phyloP scores from a whole-genome alignment of 2,329 filamentous ascomycete species.

The Fonsecaea multimorphosa region DNA sequence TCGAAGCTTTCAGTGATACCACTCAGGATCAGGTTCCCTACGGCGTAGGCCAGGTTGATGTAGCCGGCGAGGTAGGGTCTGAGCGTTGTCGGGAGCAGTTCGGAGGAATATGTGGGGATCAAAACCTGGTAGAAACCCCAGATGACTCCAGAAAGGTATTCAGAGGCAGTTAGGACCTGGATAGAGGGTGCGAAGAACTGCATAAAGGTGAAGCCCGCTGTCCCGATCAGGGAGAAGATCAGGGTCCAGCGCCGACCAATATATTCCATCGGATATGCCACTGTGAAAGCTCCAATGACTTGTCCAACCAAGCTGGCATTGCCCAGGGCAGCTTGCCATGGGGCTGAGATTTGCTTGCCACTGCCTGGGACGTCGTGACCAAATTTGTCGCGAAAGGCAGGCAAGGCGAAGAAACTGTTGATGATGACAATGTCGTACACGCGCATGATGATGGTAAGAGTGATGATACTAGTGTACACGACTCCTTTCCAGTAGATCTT shows the following conservation, averaged over 20 bases:
- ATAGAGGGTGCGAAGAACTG: slow-evolving; percentile 48
- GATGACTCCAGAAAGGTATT: slow-evolving; percentile 48
- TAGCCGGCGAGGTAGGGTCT: slow-evolving; percentile 44
- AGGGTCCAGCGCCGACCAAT: slow-evolving; percentile 68
- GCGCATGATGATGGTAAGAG: slow-evolving; percentile 40
- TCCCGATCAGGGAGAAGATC: slow-evolving; percentile 53
- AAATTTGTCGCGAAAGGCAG: slow-evolving; percentile 42
- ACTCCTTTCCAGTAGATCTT: slow-evolving; percentile 17
- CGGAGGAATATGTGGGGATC: slow-evolving; percentile 42
- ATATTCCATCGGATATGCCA: slow-evolving; percentile 68
- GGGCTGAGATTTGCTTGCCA: slow-evolving; percentile 57
- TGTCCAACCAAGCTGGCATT: slow-evolving; percentile 66
- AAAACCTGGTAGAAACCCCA: slow-evolving; percentile 55
- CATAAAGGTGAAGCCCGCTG: slow-evolving; percentile 43
- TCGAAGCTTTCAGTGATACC: slow-evolving; percentile 44
- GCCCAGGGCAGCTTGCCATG: slow-evolving; percentile 63
- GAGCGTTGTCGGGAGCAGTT: slow-evolving; percentile 40
- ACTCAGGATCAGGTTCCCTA: slow-evolving; percentile 42
- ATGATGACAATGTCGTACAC: slow-evolving; percentile 41
- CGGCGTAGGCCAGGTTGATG: slow-evolving; percentile 49
- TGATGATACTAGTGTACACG: slow-evolving; percentile 8
- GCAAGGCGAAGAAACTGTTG: slow-evolving; percentile 41
- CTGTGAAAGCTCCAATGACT: slow-evolving; percentile 69
- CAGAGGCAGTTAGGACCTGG: slow-evolving; percentile 42
- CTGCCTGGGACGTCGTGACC: slow-evolving; percentile 37